Conservation (phyloP, 2,329 filamentous ascomycete genomes). For the Nemania diffusa region DNA sequence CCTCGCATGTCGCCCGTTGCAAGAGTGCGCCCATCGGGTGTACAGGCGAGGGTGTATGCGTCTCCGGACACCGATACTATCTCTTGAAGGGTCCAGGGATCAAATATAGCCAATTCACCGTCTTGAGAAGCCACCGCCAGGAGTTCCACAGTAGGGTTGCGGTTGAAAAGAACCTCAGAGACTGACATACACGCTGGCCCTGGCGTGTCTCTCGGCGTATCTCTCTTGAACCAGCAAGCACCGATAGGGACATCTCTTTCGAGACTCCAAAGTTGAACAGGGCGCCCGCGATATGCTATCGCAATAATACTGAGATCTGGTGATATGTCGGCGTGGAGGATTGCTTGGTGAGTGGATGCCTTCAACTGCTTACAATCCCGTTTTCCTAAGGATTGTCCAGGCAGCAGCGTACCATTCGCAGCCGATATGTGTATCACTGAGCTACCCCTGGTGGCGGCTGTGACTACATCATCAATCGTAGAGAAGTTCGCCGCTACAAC, state of each 20-base stretch:
- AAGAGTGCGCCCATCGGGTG: constrained; percentile 20
- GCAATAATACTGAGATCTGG: constrained; percentile 19
- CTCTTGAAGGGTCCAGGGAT: constrained; percentile 18
- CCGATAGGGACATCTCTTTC: constrained; percentile 17
- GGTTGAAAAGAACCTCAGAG: constrained; percentile 26
- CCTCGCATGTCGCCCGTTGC: constrained; percentile 22
- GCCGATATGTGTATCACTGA: constrained; percentile 12
- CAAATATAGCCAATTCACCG: constrained; percentile 22
- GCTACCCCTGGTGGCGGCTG: constrained; percentile 6
- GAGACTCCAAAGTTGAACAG: constrained; percentile 22
- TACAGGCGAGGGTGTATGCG: constrained; percentile 15
- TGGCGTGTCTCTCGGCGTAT: constrained; percentile 16
- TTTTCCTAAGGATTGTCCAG: background rate
- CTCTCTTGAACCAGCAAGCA: constrained; percentile 19
- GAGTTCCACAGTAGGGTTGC: constrained; percentile 23
- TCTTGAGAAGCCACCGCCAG: constrained; percentile 22
- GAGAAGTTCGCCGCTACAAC: constrained; percentile 14
- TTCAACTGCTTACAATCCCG: constrained; percentile 5
- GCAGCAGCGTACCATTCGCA: background rate
- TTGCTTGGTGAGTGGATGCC: constrained; percentile 5
- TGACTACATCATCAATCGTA: constrained; percentile 6
- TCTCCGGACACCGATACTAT: constrained; percentile 19
- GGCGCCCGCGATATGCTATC: constrained; percentile 21
- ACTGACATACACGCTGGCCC: background rate
- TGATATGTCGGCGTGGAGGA: constrained; percentile 21